Conservation (phyloP, 1,139 yeast species). For the Sugiyamaella castrensis region DNA sequence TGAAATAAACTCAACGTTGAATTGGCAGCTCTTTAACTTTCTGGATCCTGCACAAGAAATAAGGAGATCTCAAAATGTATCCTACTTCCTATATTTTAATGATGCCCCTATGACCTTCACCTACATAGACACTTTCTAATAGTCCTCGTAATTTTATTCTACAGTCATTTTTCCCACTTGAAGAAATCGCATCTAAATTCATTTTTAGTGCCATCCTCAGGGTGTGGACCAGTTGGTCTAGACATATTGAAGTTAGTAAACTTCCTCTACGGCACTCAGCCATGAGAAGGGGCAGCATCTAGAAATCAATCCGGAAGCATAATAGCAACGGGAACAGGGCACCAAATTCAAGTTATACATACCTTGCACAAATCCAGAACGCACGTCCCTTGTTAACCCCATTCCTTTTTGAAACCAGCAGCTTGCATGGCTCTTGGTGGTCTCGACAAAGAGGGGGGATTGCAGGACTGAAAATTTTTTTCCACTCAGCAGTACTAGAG, state of each 20-base stretch:
- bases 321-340: neutral
- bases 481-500: constrained; percentile 26
- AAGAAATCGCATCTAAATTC: constrained; percentile 38
- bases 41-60: too few relatives aligned
- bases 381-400: constrained; percentile 41
- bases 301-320: too few relatives aligned
- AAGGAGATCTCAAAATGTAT: too few relatives aligned
- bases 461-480: constrained; percentile 29
- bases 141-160: too few relatives aligned
- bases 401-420: constrained; percentile 33
- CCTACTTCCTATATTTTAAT: neutral
- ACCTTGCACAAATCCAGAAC: constrained; percentile 41
- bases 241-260: neutral
- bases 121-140: too few relatives aligned
- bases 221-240: constrained; percentile 4
- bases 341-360: constrained; percentile 11
- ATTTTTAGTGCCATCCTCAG: constrained; percentile 17
- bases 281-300: neutral
- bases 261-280: neutral
- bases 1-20: too few relatives aligned
- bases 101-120: neutral
- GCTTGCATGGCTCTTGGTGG: constrained; percentile 39
- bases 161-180: constrained; percentile 31
- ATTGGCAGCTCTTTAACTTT: too few relatives aligned
- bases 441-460: constrained; percentile 33